Evolutionary conservation across 495 filamentous ascomycete species (phyloP), one percentile per base, ranked within the genome.

Genomic region (Penicillium riverlandense): DNA sequence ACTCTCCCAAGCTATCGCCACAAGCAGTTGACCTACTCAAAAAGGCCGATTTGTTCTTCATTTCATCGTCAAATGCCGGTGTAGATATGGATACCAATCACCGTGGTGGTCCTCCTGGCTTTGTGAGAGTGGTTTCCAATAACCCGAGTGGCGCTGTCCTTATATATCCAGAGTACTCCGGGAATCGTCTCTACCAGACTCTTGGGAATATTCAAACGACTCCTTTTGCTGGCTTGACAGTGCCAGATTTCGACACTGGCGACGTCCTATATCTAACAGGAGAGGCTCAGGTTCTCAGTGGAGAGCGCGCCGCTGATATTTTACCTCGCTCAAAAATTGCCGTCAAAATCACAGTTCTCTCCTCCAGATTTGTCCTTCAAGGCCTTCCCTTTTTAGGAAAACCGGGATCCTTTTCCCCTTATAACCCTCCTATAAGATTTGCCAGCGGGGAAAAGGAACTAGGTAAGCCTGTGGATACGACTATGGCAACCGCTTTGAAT

Each of bases 21-120:
- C 61, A 66, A 35, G 84, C 84, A 9, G 38, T 86, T 8, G 56
- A 67, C 6, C 57, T 91, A 5, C 59, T 95, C 10, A 59, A 49
- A 8, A 76, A 80, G 48, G 77, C 85, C 13, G 88, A 90, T 55
- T 63, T 85, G 30, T 82, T 95, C 49, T 92, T 95, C 58, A 66
- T 92, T 12, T 82, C 84, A 22, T 81, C 78, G 31, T 75, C 72
- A 10, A 69, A 83, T 48, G 71, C 74, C n/a, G 55, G 55, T 10
- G 54, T 58, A 14, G 82, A 79, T 50, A 90, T 95, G 88, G 87
- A 90, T 58, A 85, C 82, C n/a, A 92, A 92, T 55, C 79, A 85
- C 48, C 77, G 88, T 16, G 87, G 88, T 32, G 87, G 88, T 0
- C 72, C 84, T 6, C 69, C 73, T 15, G 88, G 88, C 2, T 90